Conservation (phyloP, 2,329 filamentous ascomycete genomes). For the Nemania sp. region DNA sequence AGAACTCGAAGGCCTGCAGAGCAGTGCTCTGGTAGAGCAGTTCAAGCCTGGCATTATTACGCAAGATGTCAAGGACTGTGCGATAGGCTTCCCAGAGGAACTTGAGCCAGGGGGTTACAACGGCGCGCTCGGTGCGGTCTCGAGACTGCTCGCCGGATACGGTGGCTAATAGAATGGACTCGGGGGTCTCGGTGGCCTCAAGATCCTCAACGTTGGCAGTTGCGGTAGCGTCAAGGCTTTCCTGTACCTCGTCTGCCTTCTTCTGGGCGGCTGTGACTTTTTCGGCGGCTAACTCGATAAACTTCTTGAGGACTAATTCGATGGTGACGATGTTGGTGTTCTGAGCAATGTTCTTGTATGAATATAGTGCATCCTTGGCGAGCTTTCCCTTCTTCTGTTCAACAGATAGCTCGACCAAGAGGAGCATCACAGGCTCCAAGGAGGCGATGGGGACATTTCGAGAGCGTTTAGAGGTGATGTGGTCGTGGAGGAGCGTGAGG, state of each 20-base stretch:
- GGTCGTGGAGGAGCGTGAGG: slow-evolving; percentile 95
- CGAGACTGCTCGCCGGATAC: slow-evolving; percentile 98
- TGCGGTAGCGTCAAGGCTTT: slow-evolving; percentile 80
- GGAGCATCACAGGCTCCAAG: slow-evolving; percentile 97
- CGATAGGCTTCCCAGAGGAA: slow-evolving; percentile 99
- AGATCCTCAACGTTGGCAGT: slow-evolving; percentile 89
- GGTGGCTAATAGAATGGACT: slow-evolving; percentile 96
- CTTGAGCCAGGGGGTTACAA: slow-evolving; percentile 99
- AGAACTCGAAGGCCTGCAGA: slow-evolving; percentile 98
- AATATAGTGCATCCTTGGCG: slow-evolving; percentile 98
- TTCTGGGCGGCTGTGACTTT: slow-evolving; percentile 96
- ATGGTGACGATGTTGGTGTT: slow-evolving; percentile 99
- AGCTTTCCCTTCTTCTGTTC: slow-evolving; percentile 98
- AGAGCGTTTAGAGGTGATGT: slow-evolving; percentile 98
- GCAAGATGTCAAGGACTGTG: slow-evolving; percentile 96
- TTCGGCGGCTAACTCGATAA: slow-evolving; percentile 95
- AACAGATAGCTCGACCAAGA: slow-evolving; percentile 95
- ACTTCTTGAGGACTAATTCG: slow-evolving; percentile 96
- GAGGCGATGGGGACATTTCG: slow-evolving; percentile 97
- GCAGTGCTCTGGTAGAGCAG: slow-evolving; percentile 98
- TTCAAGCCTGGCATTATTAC: slow-evolving; percentile 98
- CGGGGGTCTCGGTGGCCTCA: slow-evolving; percentile 95
- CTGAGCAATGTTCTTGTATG: slow-evolving; percentile 99
- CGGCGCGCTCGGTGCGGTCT: slow-evolving; percentile 96
- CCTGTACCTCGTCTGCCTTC: slow-evolving; percentile 96